Evolutionary conservation across 768 basidiomycete genomes (phyloP).

Genomic region (Lactarius pseudohatsudake): DNA sequence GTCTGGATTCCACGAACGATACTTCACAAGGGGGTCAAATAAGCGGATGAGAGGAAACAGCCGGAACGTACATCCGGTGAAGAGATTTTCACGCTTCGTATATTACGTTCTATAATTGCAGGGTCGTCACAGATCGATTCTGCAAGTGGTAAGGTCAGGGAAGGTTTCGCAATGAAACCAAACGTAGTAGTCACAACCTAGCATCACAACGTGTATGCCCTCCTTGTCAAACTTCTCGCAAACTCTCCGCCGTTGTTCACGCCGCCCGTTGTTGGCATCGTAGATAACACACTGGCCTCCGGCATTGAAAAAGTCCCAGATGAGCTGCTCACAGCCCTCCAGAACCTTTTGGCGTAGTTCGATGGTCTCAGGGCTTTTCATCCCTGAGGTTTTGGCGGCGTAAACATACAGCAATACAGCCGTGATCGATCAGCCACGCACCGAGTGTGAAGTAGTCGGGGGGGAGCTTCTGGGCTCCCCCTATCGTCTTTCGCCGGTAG

Average conservation of each 20-base stretch:
- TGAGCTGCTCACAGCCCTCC: constrained; percentile 82
- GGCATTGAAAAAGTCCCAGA: constrained; percentile 81
- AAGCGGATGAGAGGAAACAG: background rate
- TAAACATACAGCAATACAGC: constrained; percentile 6
- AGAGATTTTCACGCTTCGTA: constrained; percentile 95
- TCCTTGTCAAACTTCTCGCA: constrained; percentile 82
- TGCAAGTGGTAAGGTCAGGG: constrained; percentile 36
- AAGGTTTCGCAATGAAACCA: constrained; percentile 4
- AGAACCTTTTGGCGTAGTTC: constrained; percentile 71
- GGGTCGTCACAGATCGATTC: constrained; percentile 90
- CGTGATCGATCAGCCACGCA: constrained; percentile 37
- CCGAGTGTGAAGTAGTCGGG: constrained; percentile 90
- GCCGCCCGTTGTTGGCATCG: constrained; percentile 93
- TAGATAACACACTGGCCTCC: constrained; percentile 98
- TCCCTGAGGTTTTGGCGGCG: constrained; percentile 42
- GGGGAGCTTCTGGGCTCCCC: constrained; percentile 84
- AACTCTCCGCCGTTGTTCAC: constrained; percentile 61
- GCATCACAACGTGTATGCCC: constrained; percentile 90
- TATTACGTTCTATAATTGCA: constrained; percentile 92
- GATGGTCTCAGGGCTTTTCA: constrained; percentile 79
- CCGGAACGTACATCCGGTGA: constrained; percentile 82
- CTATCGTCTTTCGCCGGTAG: constrained; percentile 86
- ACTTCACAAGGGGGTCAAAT: constrained; percentile 47
- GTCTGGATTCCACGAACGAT: constrained; percentile 90
- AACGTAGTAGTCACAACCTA: constrained; percentile 54